phyloP scores from a whole-genome alignment of 164 flowering plant genomes.

The Umbilicus rupestris region DNA sequence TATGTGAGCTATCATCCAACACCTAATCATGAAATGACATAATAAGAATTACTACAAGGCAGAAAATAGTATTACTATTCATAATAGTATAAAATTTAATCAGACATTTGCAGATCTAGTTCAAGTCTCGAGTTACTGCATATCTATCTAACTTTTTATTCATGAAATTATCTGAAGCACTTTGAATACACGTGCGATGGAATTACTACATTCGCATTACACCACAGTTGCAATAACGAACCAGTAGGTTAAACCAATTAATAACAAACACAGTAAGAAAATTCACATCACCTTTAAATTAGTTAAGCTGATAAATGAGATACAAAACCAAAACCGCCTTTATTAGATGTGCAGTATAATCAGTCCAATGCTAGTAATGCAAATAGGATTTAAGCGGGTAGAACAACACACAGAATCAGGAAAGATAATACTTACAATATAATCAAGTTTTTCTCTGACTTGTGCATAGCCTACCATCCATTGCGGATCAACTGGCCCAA shows the following conservation, averaged over 20 bases:
- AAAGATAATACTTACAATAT: not conserved
- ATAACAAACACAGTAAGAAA: not conserved
- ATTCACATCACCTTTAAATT: not conserved
- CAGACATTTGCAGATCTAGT: not conserved
- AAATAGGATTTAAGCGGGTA: not conserved
- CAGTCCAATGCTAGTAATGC: not conserved
- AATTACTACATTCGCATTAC: not conserved
- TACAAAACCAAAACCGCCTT: not conserved
- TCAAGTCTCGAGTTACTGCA: not conserved
- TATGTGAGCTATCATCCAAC: not conserved
- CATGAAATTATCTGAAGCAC: not conserved
- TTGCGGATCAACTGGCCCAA: conserved; percentile 9
- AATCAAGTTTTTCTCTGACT: not conserved
- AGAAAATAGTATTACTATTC: not conserved
- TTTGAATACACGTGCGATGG: not conserved
- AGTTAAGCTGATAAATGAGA: not conserved
- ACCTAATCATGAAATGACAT: not conserved
- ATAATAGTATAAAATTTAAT: not conserved
- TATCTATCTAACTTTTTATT: not conserved
- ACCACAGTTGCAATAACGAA: not conserved
- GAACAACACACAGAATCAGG: not conserved
- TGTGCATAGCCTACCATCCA: conserved; percentile 2
- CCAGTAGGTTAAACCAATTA: not conserved
- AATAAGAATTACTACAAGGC: not conserved
- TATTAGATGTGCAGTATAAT: not conserved